Conservation (phyloP, 192 early-diverging fungal species). For the Lunasporangiospora selenospora region DNA sequence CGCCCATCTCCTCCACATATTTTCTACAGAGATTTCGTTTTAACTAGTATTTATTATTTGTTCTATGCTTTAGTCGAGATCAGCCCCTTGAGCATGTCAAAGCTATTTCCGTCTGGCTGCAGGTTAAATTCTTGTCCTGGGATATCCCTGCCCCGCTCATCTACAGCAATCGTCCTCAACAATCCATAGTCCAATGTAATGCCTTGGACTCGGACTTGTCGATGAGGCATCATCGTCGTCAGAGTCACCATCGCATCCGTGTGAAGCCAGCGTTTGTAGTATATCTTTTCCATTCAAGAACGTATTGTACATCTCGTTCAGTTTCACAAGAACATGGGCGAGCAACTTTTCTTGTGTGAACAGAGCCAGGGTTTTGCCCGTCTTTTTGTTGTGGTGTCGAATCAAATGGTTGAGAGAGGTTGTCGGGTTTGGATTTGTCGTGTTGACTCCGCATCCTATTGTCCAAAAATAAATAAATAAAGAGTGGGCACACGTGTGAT, state of each 20-base stretch:
- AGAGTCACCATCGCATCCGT: slow-evolving; percentile 49
- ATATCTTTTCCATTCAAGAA: slow-evolving; percentile 72
- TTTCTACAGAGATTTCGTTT: too few relatives aligned
- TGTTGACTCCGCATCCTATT: slow-evolving; percentile 85
- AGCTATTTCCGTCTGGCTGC: slow-evolving; percentile 97
- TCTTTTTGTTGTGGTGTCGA: slow-evolving; percentile 55
- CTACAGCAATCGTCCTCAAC: slow-evolving; percentile 68
- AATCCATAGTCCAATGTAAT: slow-evolving; percentile 79
- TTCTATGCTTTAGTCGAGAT: slow-evolving; percentile 73
- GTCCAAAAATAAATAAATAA: slow-evolving; percentile 1
- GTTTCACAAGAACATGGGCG: slow-evolving; percentile 68
- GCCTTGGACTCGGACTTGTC: slow-evolving; percentile 73
- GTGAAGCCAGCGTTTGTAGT: slow-evolving; percentile 92
- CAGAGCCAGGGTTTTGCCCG: slow-evolving; percentile 54
- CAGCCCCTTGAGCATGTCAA: slow-evolving; percentile 96
- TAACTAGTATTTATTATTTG: background rate
- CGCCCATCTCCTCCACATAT: background rate
- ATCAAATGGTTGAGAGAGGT: slow-evolving; percentile 88
- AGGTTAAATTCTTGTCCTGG: slow-evolving; percentile 66
- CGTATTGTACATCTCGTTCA: slow-evolving; percentile 78
- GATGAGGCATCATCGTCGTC: slow-evolving; percentile 31
- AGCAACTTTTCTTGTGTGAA: slow-evolving; percentile 75
- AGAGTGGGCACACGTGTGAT: too few relatives aligned
- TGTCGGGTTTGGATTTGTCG: slow-evolving; percentile 85
- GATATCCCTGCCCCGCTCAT: slow-evolving; percentile 45